Conservation (phyloP, 495 filamentous ascomycete genomes). For the Neurospora hispaniola region DNA sequence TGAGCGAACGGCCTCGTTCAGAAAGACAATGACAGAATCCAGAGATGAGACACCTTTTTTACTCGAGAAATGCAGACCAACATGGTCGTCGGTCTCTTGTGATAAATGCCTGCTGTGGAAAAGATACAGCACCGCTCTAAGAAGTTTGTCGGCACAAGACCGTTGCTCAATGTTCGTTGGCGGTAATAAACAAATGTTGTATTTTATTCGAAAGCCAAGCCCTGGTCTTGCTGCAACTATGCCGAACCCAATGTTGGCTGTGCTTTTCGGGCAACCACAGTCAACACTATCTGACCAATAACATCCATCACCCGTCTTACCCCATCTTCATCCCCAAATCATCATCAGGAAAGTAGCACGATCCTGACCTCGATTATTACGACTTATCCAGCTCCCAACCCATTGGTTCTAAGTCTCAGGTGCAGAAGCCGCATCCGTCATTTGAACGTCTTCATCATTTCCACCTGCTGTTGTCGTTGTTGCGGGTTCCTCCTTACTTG, state of each 20-base stretch:
- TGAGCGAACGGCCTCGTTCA: not conserved
- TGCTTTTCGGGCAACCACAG: not conserved
- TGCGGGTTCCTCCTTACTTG: not conserved
- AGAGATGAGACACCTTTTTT: too few relatives aligned
- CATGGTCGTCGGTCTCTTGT: not conserved
- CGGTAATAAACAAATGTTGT: not conserved
- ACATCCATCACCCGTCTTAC: not conserved
- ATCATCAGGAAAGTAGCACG: not conserved
- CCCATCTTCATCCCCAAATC: not conserved
- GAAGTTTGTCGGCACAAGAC: not conserved
- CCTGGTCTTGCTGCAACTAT: constrained; percentile 34
- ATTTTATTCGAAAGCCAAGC: constrained; percentile 10
- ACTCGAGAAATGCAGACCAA: too few relatives aligned
- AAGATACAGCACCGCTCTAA: not conserved
- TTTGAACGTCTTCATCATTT: not conserved
- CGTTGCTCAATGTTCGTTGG: not conserved
- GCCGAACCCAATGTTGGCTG: not conserved
- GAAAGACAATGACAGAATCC: too few relatives aligned
- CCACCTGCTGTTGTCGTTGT: not conserved
- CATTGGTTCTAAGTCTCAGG: not conserved
- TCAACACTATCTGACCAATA: not conserved
- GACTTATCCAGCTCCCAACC: not conserved
- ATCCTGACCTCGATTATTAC: not conserved
- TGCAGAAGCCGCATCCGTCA: not conserved
- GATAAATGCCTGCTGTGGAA: too few relatives aligned